Percentiles rank a stretch among this genome's conserved stretches.
phyloP scores from a whole-genome alignment of 2,329 filamentous ascomycete genomes.

The Didymella arachidicola region DNA sequence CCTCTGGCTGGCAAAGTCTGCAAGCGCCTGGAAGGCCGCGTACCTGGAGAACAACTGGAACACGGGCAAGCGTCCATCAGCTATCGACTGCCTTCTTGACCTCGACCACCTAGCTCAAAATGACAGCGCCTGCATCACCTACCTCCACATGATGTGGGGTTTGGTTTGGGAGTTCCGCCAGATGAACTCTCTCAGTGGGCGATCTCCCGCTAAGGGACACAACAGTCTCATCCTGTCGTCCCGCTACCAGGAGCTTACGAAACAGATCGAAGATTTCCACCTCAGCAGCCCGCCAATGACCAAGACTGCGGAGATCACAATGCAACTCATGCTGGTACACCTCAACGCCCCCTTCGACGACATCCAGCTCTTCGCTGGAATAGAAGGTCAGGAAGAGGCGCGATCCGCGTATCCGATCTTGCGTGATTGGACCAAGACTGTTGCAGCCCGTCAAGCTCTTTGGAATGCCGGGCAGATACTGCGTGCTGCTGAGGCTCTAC shows the following conservation, averaged over 20 bases:
- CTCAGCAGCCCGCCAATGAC: conserved; percentile 54
- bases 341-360: conserved; percentile 71
- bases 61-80: conserved; percentile 34
- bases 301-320: conserved; percentile 44
- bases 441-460: conserved; percentile 65
- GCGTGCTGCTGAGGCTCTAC: conserved; percentile 65
- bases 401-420: conserved; percentile 65
- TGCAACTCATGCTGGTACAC: conserved; percentile 67
- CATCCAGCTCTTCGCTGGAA: conserved; percentile 71
- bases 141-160: conserved; percentile 71
- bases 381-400: conserved; percentile 72
- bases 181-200: conserved; percentile 61
- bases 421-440: conserved; percentile 65
- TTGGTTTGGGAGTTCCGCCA: conserved; percentile 72
- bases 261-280: conserved; percentile 62
- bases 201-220: conserved; percentile 45
- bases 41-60: conserved; percentile 56
- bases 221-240: conserved; percentile 51
- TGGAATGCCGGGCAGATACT: conserved; percentile 75
- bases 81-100: conserved; percentile 41
- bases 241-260: conserved; percentile 64
- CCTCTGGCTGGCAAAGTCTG: conserved; percentile 71
- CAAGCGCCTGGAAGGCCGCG: conserved; percentile 69
- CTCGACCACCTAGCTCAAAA: conserved; percentile 33
- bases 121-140: conserved; percentile 60